These are phyloP conservation scores for Pilasporangium apinafurcum DNA, from an alignment of 352 stramenopile species.

Conservation along the genomic window DNA sequence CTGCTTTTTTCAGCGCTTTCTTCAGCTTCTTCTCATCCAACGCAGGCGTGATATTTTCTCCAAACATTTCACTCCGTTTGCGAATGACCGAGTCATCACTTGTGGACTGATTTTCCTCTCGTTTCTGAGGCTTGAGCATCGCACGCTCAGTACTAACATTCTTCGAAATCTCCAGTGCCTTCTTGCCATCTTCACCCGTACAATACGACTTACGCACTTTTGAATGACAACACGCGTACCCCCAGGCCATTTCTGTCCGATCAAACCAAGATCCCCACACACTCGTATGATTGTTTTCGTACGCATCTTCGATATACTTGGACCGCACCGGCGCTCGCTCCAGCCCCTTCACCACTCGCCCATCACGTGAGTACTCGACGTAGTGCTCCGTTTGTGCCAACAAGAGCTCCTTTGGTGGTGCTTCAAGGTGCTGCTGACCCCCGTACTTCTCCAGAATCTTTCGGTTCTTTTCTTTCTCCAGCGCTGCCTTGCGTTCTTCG, in stretches of 20 bases:
- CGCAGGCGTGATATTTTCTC: slow-evolving; percentile 73
- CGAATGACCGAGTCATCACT: slow-evolving; percentile 19
- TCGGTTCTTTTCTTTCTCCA: slow-evolving; percentile 59
- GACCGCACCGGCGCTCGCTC: slow-evolving; percentile 81
- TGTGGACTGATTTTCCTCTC: slow-evolving; percentile 5
- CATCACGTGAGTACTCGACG: slow-evolving; percentile 92
- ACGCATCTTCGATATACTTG: slow-evolving; percentile 98
- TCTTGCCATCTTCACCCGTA: slow-evolving; percentile 91
- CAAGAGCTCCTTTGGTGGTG: slow-evolving; percentile 68
- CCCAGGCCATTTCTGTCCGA: slow-evolving; percentile 91
- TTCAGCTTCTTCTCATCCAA: slow-evolving; percentile 84
- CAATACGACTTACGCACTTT: slow-evolving; percentile 94
- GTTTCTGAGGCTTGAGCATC: slow-evolving; percentile 34
- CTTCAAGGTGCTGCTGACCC: slow-evolving; percentile 88
- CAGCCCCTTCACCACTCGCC: slow-evolving; percentile 78
- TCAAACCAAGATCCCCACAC: slow-evolving; percentile 99
- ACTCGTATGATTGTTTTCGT: slow-evolving; percentile 94
- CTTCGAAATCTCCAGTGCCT: slow-evolving; percentile 80
- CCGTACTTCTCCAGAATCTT: slow-evolving; percentile 96
- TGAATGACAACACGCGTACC: slow-evolving; percentile 96
- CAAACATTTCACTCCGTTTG: slow-evolving; percentile 86
- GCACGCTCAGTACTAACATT: slow-evolving; percentile 30
- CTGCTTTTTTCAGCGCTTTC: slow-evolving; percentile 72
- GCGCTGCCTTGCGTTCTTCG: slow-evolving; percentile 60
- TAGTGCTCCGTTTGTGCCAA: slow-evolving; percentile 89